Evolutionary conservation across 2,329 filamentous ascomycete species (phyloP).

Genomic region (Paramyrothecium roridum): DNA sequence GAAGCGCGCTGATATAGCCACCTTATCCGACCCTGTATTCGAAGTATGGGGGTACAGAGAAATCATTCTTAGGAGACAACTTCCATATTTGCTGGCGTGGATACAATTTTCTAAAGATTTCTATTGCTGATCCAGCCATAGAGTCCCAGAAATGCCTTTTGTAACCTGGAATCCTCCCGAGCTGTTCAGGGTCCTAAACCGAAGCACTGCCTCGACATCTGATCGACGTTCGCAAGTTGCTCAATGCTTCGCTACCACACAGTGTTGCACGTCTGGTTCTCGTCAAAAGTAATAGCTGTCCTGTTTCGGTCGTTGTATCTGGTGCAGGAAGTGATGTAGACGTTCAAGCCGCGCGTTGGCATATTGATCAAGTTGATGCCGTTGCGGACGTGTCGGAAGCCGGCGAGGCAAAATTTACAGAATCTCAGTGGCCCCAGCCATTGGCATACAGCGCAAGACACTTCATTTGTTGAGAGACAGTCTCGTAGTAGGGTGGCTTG

Average conservation of each 20-base stretch:
- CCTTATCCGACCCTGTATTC: too few relatives aligned
- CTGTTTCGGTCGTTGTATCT: slow-evolving; percentile 8
- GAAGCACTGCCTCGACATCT: slow-evolving; percentile 9
- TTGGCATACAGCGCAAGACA: slow-evolving; percentile 4
- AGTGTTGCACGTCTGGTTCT: slow-evolving; percentile 4
- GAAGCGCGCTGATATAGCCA: too few relatives aligned
- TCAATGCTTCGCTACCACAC: slow-evolving; percentile 8
- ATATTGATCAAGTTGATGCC: slow-evolving; percentile 4
- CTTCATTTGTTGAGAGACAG: slow-evolving; percentile 8
- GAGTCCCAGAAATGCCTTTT: not conserved
- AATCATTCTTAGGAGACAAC: too few relatives aligned
- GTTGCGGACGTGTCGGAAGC: slow-evolving; percentile 1
- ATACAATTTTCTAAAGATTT: not conserved
- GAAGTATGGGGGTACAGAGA: too few relatives aligned
- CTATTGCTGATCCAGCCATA: not conserved
- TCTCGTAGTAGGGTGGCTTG: slow-evolving; percentile 6
- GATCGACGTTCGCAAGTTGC: slow-evolving; percentile 1
- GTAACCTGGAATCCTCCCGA: not conserved
- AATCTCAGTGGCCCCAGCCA: slow-evolving; percentile 1
- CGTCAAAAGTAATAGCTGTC: slow-evolving; percentile 2
- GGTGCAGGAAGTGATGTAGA: slow-evolving; percentile 8
- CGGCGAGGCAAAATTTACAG: slow-evolving; percentile 6
- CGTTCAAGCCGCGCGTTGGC: slow-evolving; percentile 5
- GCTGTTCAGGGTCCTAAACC: slow-evolving; percentile 4
- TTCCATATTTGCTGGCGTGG: too few relatives aligned